Base-by-base conservation (phyloP, 2,329 filamentous ascomycete genomes). In the Xylaria sp. region DNA sequence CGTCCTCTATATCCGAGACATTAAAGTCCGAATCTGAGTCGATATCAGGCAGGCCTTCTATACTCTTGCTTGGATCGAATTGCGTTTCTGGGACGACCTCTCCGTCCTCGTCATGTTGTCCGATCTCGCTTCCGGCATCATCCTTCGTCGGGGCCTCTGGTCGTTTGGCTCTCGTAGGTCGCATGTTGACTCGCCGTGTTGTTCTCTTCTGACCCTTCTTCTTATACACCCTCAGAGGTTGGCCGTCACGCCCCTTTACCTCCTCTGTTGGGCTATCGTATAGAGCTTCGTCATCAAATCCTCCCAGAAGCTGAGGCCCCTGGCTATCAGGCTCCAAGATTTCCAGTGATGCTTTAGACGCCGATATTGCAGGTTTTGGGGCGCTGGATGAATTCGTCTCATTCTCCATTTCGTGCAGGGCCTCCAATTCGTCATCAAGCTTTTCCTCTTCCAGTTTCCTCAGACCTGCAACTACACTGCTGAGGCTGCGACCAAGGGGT, bases 201-300 rank as follows among this genome's bases (percentile, higher is more conserved):
- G 92, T 93, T 68, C 93, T 85, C 83, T 96, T 96, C 77, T 92
- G 87, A 0, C 92, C 92, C 82, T 92, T 93, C 86, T 96, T 96
- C 84, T 94, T 95, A 83, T 87, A 95, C 1, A 87, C 80, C 62
- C 85, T 87, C 43, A 89, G 77, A 2, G 89, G 89, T 69, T 86
- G 83, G 1, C 89, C 89, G 73, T 88, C 81, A n/a, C 82, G 83
- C 60, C 83, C 87, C 13, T 85, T 65, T 3, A 77, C 76, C 0
- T 82, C 80, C 43, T 86, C 85, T n/a, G 87, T 85, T 3, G 81
- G 81, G 69, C 85, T 86, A 76, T 90, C 89, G 73, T 87, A 86
- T 67, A 83, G 73, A 8, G 75, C 83, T 73, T 90, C 89, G 65
- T 91, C 88, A 65, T 91, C 89, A 57, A 91, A 91, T 0, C 86